Conservation (phyloP, 306 rosid genomes). For the Quercus aquifolioides region DNA sequence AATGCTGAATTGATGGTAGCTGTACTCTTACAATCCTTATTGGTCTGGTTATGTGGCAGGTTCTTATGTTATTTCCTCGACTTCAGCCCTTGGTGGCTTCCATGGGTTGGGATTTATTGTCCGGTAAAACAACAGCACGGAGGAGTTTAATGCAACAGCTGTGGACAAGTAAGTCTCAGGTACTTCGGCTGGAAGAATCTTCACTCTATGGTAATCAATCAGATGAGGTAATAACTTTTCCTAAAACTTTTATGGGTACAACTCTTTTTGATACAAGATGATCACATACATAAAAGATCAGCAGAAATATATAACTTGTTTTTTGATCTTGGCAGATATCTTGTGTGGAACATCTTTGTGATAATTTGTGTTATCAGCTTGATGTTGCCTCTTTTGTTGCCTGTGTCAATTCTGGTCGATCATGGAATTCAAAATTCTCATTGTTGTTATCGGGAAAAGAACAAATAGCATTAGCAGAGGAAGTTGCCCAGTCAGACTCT, state of each 20-base stretch:
- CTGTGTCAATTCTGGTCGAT: constrained; percentile 79
- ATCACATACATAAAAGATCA: constrained; percentile 16
- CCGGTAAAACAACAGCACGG: constrained; percentile 73
- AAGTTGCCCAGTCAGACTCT: constrained; percentile 55
- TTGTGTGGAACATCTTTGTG: constrained; percentile 90
- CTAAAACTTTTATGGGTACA: constrained; percentile 27
- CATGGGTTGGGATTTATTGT: constrained; percentile 97
- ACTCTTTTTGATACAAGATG: constrained; percentile 26
- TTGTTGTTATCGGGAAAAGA: constrained; percentile 63
- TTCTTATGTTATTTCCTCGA: constrained; percentile 78
- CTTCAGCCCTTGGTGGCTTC: constrained; percentile 91
- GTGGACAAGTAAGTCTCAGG: constrained; percentile 88
- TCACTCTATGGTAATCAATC: constrained; percentile 70
- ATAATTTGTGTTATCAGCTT: constrained; percentile 81
- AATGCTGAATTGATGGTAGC: constrained; percentile 11
- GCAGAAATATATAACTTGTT: constrained; percentile 20
- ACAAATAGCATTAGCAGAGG: constrained; percentile 43
- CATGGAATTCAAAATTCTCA: constrained; percentile 79
- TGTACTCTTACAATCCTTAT: constrained; percentile 9
- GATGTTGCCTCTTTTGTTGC: constrained; percentile 96
- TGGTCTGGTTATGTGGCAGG: constrained; percentile 39
- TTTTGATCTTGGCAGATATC: constrained; percentile 62
- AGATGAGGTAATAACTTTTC: constrained; percentile 66
- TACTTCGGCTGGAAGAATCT: constrained; percentile 75
- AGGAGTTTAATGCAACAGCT: constrained; percentile 87